phyloP scores from a whole-genome alignment of 257 asterid species.

The Plectranthus barbatus region DNA sequence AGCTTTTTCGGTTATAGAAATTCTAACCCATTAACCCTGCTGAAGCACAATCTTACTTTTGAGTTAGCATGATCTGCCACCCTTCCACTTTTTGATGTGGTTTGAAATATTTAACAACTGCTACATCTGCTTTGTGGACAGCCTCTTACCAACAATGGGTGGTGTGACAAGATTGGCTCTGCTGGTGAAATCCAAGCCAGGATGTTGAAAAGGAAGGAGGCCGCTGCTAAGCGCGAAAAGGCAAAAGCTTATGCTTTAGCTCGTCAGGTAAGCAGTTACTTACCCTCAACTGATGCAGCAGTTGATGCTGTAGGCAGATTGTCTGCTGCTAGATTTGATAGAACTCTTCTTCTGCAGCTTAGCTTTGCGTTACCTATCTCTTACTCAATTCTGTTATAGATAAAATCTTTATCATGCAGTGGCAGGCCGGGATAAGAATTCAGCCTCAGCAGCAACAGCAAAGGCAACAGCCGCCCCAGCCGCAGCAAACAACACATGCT shows the following conservation, averaged over 20 bases:
- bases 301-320: no score
- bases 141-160: conserved; percentile 46
- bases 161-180: conserved; percentile 81
- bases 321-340: no score
- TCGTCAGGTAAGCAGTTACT: conserved; percentile 47
- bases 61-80: background rate
- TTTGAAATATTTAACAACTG: background rate
- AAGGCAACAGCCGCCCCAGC: background rate
- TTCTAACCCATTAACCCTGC: background rate
- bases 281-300: background rate
- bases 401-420: conserved; percentile 39
- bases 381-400: background rate
- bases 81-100: background rate
- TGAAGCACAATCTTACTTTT: background rate
- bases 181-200: conserved; percentile 70
- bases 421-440: conserved; percentile 91
- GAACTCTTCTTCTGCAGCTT: background rate
- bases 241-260: conserved; percentile 96
- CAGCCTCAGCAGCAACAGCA: conserved; percentile 28
- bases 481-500: background rate
- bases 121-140: background rate
- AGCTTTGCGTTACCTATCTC: no score
- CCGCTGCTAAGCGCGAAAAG: conserved; percentile 93
- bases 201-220: conserved; percentile 83
- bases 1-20: background rate